Conservation (phyloP, 2,329 filamentous ascomycete genomes). For the Furcasterigmium furcatum region DNA sequence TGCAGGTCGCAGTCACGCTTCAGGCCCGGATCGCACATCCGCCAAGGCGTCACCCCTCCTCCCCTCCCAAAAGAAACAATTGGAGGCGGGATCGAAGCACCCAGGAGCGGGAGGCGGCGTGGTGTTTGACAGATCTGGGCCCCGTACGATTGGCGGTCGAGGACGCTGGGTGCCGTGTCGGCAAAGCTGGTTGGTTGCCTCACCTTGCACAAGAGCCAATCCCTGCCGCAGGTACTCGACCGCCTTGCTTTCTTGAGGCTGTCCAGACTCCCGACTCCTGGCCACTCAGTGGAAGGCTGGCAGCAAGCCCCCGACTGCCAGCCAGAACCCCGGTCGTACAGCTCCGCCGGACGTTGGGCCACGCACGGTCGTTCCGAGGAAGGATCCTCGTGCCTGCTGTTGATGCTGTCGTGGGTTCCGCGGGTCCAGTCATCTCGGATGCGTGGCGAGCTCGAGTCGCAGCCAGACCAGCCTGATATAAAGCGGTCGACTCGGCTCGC, state of each 20-base stretch:
- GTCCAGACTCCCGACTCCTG: not conserved
- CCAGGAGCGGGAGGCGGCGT: not conserved
- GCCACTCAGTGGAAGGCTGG: too few relatives aligned
- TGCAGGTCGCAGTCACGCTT: too few relatives aligned
- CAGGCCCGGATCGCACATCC: not conserved
- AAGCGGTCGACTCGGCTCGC: not conserved
- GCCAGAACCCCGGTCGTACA: too few relatives aligned
- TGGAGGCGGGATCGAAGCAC: not conserved
- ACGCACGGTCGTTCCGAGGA: too few relatives aligned
- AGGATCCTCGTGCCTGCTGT: too few relatives aligned
- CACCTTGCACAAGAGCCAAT: not conserved
- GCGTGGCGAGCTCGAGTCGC: not conserved
- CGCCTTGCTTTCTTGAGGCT: not conserved
- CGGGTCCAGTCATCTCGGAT: not conserved
- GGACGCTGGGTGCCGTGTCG: not conserved
- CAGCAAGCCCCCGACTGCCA: too few relatives aligned
- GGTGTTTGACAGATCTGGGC: slow-evolving; percentile 3
- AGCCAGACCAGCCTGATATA: not conserved
- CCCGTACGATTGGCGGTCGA: slow-evolving; percentile 1
- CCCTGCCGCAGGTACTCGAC: not conserved
- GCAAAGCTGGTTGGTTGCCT: slow-evolving; percentile 3
- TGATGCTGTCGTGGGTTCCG: too few relatives aligned
- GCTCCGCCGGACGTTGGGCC: too few relatives aligned
- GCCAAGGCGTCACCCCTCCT: too few relatives aligned
- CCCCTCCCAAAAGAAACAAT: not conserved